Evolutionary conservation across 371 early-diverging fungal species (phyloP), one percentile per base, ranked within the genome.

Genomic region (Syncephalis fuscata): DNA sequence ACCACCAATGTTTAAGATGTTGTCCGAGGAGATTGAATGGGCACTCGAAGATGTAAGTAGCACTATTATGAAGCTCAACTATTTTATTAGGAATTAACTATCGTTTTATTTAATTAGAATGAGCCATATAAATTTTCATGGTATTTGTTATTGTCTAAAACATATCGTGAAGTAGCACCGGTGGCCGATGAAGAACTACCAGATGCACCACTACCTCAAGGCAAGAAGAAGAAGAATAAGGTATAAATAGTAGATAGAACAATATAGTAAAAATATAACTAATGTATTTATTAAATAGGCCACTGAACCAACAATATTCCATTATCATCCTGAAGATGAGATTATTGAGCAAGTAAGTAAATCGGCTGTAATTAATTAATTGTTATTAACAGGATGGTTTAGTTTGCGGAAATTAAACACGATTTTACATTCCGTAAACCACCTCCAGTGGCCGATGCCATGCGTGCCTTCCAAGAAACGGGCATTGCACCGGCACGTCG

Each of bases 261-360:
- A 1, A n/a, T 3, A 21, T 11, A 9, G 9, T 17, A 24, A 4
- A 23, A 41, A 38, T 37, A 44, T 8, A 32, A 19, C n/a, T 48
- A 21, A 24, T 19, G 23, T 26, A 32, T 32, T 32, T 7, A 32
- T 32, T 7, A 32, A 32, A 4, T 32, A 32, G 32, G 4, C 32
- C 11, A 60, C 55, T 22, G 66, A 57, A 2, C 54, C 61, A n/a
- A 45, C 64, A 25, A 63, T 73, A 0, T 82, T 83, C 58, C 86
- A 82, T 56, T 77, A 85, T 55, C 90, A 92, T 57, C 71, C 85
- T 0, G 96, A 95, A 57, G 96, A 95, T 57, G 92, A 91, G 56
- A 74, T 92, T 46, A 71, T 92, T 41, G 75, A 78, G 49, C 66
- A 73, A 59, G 69, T 62, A 46, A 55, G 16, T n/a, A 59, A 57